phyloP scores from a whole-genome alignment of 192 early-diverging fungal species.

The Piromyces finnis region DNA sequence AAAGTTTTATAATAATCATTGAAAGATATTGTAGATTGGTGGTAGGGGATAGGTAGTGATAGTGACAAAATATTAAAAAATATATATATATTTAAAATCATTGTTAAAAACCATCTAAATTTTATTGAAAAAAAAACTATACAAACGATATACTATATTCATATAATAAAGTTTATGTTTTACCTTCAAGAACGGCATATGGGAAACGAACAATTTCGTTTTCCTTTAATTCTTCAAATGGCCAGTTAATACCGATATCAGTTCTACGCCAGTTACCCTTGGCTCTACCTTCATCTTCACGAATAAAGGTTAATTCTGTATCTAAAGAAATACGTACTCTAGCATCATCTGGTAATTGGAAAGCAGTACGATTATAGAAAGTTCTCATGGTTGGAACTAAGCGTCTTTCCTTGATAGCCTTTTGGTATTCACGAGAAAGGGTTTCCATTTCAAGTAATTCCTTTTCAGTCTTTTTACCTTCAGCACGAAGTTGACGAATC shows the following conservation, averaged over 20 bases:
- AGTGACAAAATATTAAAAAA: no score
- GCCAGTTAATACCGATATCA: slow-evolving; percentile 59
- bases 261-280: slow-evolving; percentile 78
- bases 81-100: no score
- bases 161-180: no score
- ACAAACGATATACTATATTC: no score
- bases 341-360: slow-evolving; percentile 91
- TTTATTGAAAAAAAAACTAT: no score
- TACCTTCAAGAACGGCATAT: slow-evolving; percentile 73
- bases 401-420: slow-evolving; percentile 39
- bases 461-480: slow-evolving; percentile 27
- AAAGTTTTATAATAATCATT: no score
- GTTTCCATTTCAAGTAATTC: slow-evolving; percentile 52
- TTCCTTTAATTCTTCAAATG: slow-evolving; percentile 64
- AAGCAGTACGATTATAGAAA: slow-evolving; percentile 94
- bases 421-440: slow-evolving; percentile 54
- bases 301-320: slow-evolving; percentile 86
- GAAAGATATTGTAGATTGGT: no score
- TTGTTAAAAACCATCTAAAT: no score
- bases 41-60: no score
- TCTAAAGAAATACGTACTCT: slow-evolving; percentile 85
- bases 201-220: slow-evolving; percentile 73
- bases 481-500: neutral
- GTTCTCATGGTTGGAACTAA: slow-evolving; percentile 56
- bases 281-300: slow-evolving; percentile 76